Percentiles rank a stretch among this genome's conserved stretches.
Evolutionary conservation across 768 basidiomycete genomes (phyloP).

Genomic region (Trametes coccinea): DNA sequence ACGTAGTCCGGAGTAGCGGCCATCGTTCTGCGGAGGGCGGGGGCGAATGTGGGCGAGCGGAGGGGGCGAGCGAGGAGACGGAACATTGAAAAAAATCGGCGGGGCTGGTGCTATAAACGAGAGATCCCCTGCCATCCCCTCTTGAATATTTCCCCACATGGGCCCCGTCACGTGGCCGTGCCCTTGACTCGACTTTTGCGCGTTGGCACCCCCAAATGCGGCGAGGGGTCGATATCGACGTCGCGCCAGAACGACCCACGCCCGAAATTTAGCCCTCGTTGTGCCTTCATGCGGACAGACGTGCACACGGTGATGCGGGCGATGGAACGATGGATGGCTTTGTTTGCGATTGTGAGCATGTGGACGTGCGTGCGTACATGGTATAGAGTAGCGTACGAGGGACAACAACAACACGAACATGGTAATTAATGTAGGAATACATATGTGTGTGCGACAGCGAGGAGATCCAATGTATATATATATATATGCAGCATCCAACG

Average conservation of each 20-base stretch:
- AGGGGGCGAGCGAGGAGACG: constrained; percentile 34
- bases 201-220: background rate
- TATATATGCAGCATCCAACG: background rate
- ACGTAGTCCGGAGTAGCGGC: constrained; percentile 67
- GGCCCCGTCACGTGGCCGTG: constrained; percentile 15
- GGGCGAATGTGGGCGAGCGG: constrained; percentile 26
- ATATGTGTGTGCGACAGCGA: background rate
- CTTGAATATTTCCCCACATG: constrained; percentile 6
- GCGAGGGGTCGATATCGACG: background rate
- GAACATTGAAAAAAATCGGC: constrained; percentile 33
- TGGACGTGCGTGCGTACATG: background rate
- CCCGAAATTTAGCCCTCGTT: background rate
- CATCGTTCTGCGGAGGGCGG: constrained; percentile 48
- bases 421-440: constrained; percentile 10
- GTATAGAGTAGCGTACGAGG: constrained; percentile 1
- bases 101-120: constrained; percentile 23
- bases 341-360: background rate
- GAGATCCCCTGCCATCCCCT: constrained; percentile 4
- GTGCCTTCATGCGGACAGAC: background rate
- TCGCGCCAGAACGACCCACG: background rate
- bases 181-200: constrained; percentile 13
- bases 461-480: background rate
- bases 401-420: constrained; percentile 1
- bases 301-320: background rate
- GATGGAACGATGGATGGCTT: background rate